Conservation (phyloP, 768 basidiomycete species). For the Termitomyces sp. region DNA sequence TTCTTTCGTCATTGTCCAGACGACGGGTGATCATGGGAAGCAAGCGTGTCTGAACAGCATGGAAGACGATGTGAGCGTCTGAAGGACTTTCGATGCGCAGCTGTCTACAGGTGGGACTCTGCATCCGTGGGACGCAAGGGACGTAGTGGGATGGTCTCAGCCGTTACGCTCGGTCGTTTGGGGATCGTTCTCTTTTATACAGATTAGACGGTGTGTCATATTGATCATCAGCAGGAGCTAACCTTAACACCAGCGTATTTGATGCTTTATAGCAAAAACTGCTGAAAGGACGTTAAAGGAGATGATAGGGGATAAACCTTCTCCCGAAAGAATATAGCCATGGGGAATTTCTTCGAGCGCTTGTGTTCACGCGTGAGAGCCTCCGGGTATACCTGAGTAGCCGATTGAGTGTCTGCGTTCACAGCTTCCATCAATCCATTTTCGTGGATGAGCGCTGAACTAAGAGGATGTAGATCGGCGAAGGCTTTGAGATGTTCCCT, state of each 20-base stretch:
- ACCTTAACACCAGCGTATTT: conserved; percentile 24
- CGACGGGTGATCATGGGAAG: conserved; percentile 69
- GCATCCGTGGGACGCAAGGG: conserved; percentile 37
- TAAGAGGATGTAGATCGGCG: background rate
- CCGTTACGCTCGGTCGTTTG: background rate
- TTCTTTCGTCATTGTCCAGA: conserved; percentile 72
- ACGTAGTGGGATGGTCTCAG: background rate
- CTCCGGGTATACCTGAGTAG: background rate
- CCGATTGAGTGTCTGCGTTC: background rate
- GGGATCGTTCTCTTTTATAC: conserved; percentile 14
- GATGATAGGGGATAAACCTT: background rate
- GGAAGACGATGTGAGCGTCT: conserved; percentile 75
- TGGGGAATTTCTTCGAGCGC: background rate
- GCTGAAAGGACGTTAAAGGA: background rate
- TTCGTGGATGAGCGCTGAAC: background rate
- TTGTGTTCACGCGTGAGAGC: background rate
- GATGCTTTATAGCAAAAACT: conserved; percentile 12
- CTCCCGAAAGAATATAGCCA: background rate
- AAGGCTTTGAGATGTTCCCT: background rate
- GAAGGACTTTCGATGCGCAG: conserved; percentile 60
- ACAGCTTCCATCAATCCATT: background rate
- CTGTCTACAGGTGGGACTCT: conserved; percentile 63
- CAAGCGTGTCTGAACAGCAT: conserved; percentile 55
- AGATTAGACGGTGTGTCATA: conserved; percentile 13
- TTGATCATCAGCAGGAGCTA: conserved; percentile 21